Base-by-base conservation (phyloP, 495 filamentous ascomycete genomes). In the Hypoxylon subgilvum region DNA sequence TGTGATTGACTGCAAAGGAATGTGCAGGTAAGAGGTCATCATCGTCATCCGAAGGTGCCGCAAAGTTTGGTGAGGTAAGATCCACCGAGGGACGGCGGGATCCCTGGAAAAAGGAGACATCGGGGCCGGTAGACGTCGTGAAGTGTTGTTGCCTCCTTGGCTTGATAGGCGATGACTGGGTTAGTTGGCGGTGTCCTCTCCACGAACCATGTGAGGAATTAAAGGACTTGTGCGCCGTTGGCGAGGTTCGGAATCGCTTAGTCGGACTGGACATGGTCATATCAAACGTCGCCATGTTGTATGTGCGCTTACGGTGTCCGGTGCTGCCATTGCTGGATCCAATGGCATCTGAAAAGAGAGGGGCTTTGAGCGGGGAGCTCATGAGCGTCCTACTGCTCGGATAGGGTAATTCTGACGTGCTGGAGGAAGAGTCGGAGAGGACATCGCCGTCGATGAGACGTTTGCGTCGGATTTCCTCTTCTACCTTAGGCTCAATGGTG, bases 101-200 rank as follows among this genome's bases (percentile, higher is more conserved):
- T 10, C 72, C 84, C 9, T 84, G 84, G 67, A 88, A 86, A 67
- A 94, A 92, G 14, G 88, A 87, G 10, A 88, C 70, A 49, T 82
- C 81, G 2, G 85, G 80, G n/a, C 81, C 80, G 25, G 77, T 76
- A 17, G 82, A 78, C 9, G 83, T 83, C 2, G 83, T 82, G 52
- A 87, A 88, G 62, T 85, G 83, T 19, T 79, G 72, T 52, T 88
- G 84, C 45, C 84, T 82, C 36, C 79, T 79, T 35, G 79, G 82
- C 55, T 86, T 86, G 52, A 87, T 82, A 5, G 92, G 92, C 1
- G 92, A 96, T 3, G 91, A 96, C 69, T 93, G 85, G 10, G 89
- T 84, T 23, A 92, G 76, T 65, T 86, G 85, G 64, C 89, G 83
- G 18, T 83, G 76, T 57, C 77, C 83, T 69, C 89, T 92, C 90